These are phyloP conservation scores for Apiotrichum akiyoshidainum DNA, from an alignment of 1,284 basidiomycete genomes.

Conservation along the genomic window DNA sequence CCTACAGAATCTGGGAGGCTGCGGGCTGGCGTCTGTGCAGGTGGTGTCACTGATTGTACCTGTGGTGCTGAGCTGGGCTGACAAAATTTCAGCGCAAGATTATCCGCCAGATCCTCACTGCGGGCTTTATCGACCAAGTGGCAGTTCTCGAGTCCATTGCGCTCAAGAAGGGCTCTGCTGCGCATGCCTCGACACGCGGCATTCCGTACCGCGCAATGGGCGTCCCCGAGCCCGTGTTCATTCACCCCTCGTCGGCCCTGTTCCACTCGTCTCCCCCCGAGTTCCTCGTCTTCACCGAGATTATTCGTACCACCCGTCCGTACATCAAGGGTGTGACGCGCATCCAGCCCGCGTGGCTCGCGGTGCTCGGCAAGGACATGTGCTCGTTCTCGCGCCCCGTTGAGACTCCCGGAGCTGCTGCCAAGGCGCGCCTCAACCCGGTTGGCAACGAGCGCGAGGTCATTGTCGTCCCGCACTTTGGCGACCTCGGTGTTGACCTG, in stretches of 20 bases:
- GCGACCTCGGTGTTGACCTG: slow-evolving; percentile 76
- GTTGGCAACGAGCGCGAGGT: slow-evolving; percentile 49
- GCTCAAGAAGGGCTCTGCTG: slow-evolving; percentile 55
- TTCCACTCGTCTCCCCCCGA: slow-evolving; percentile 73
- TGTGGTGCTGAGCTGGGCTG: not conserved
- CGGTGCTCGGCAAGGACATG: slow-evolving; percentile 70
- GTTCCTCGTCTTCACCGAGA: slow-evolving; percentile 80
- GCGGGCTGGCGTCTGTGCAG: not conserved
- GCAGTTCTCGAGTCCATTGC: slow-evolving; percentile 86
- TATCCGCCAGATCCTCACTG: slow-evolving; percentile 79
- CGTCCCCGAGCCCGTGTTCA: slow-evolving; percentile 80
- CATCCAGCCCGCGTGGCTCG: slow-evolving; percentile 86
- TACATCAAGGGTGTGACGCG: slow-evolving; percentile 85
- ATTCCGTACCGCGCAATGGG: slow-evolving; percentile 83
- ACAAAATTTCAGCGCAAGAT: slow-evolving; percentile 68
- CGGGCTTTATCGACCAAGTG: slow-evolving; percentile 93
- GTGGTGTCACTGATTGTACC: not conserved
- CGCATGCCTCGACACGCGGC: slow-evolving; percentile 71
- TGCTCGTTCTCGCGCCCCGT: slow-evolving; percentile 86
- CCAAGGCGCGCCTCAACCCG: slow-evolving; percentile 17
- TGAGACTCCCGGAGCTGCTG: slow-evolving; percentile 57
- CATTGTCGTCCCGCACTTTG: slow-evolving; percentile 75
- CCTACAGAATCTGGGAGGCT: no score
- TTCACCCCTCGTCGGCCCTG: slow-evolving; percentile 84
- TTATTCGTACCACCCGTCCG: slow-evolving; percentile 64